phyloP scores from a whole-genome alignment of 2,329 filamentous ascomycete species.

The Talaromyces amestolkiae region DNA sequence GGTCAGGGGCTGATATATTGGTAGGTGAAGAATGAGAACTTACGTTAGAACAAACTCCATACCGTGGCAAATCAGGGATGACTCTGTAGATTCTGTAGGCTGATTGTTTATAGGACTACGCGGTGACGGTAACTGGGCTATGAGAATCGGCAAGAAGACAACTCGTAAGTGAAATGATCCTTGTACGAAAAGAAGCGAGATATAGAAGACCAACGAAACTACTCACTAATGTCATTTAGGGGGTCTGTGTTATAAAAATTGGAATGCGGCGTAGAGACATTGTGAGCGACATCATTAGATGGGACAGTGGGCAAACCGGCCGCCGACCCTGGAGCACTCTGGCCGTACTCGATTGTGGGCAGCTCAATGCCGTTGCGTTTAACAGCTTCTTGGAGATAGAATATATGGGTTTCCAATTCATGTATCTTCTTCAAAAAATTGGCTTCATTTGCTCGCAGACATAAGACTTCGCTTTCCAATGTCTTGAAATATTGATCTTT shows the following conservation, averaged over 20 bases:
- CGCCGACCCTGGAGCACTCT: background rate
- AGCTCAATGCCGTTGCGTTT: slow-evolving; percentile 5
- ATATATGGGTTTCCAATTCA: slow-evolving; percentile 27
- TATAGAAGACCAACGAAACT: background rate
- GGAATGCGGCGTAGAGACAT: background rate
- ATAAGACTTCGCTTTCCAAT: slow-evolving; percentile 87
- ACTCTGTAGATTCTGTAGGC: background rate
- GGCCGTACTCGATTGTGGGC: background rate
- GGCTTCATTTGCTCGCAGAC: slow-evolving; percentile 62
- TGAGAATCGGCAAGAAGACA: background rate
- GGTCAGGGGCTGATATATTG: background rate
- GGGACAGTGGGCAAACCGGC: background rate
- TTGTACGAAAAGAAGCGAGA: background rate
- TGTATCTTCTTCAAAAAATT: slow-evolving; percentile 28
- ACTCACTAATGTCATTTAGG: background rate
- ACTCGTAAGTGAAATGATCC: background rate
- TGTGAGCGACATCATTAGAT: background rate
- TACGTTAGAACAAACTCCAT: slow-evolving; percentile 39
- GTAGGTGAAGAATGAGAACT: slow-evolving; percentile 13
- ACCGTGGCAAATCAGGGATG: background rate
- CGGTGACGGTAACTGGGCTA: background rate
- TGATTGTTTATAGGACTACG: background rate
- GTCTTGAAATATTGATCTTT: slow-evolving; percentile 96
- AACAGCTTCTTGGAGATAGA: slow-evolving; percentile 24
- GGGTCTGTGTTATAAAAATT: slow-evolving; percentile 22